Percentiles rank a stretch among this genome's conserved stretches.
Conservation (phyloP, 805 yeast species). For the Jamesozyma gamospora region DNA sequence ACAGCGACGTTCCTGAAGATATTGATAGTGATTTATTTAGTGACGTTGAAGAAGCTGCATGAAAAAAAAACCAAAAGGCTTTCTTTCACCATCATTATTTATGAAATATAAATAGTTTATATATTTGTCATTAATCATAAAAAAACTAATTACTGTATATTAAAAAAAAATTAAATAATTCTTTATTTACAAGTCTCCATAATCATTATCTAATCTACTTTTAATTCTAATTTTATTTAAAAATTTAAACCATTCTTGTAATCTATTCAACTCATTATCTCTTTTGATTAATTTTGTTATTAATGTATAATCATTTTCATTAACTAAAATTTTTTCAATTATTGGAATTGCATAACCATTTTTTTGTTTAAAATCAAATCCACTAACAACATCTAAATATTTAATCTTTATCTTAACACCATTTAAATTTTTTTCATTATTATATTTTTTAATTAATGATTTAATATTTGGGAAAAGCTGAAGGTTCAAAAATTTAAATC, state of each 20-base stretch:
- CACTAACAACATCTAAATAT: slow-evolving; percentile 20
- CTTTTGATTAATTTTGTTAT: slow-evolving; percentile 2
- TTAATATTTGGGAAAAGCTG: slow-evolving; percentile 1
- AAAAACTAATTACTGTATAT: too few species aligned
- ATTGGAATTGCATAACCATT: slow-evolving; percentile 21
- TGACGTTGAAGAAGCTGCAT: slow-evolving; percentile 29
- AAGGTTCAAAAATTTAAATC: slow-evolving; percentile 9
- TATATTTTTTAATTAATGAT: slow-evolving; percentile 6
- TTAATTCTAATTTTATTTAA: slow-evolving; percentile 6
- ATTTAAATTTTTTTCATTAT: slow-evolving; percentile 2
- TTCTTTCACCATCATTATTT: too few species aligned
- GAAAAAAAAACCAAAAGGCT: too few species aligned
- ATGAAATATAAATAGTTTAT: too few species aligned
- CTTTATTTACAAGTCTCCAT: slow-evolving; percentile 1
- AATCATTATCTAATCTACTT: slow-evolving; percentile 6
- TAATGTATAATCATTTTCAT: slow-evolving; percentile 6
- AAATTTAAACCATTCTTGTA: slow-evolving; percentile 13
- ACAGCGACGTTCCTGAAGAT: slow-evolving; percentile 35
- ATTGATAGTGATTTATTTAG: slow-evolving; percentile 39
- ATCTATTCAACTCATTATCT: slow-evolving; percentile 3
- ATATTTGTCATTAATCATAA: too few species aligned
- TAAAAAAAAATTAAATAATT: too few species aligned
- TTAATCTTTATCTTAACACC: slow-evolving; percentile 5
- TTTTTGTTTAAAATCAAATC: slow-evolving; percentile 20
- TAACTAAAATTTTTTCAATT: slow-evolving; percentile 12